Evolutionary conservation across 805 yeast species (phyloP), one percentile per base, ranked within the genome.

Genomic region (Candida berthetii): DNA sequence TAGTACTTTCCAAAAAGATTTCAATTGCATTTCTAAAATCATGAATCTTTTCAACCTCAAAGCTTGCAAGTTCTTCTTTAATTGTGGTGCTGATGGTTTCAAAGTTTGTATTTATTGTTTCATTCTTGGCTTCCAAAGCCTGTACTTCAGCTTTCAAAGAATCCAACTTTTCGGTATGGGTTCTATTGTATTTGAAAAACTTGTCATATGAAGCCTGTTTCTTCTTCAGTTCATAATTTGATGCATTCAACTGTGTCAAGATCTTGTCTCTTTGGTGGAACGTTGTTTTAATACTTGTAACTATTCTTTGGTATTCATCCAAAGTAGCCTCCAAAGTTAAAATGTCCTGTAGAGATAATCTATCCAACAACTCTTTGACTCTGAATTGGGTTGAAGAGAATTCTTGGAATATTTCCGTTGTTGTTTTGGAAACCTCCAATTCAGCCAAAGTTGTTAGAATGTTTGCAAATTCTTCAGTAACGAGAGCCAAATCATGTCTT

Each of bases 1-100:
- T 85, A 19, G 93, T 76, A 40, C 93, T 79, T 61, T 93, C 98
- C 57, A 95, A 74, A 54, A 81, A 90, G 11, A 91, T 82, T 62
- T 93, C 99, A 40, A 91, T 85, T 47, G 89, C 77, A 54, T 85
- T 85, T 57, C 96, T 76, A 62, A 91, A 88, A 53, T 90, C 98
- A 31, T 76, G 79, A 29, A 87, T 74, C 52, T 82, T 85, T 43
- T 84, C 91, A 35, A 69, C 66, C 56, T 88, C 96, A 57, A 90
- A 87, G 14, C 60, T 55, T 29, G 62, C 67, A 22, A 91, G 62
- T 52, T 93, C 96, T 33, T 61, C 58, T 55, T 78, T 83, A 41
- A 91, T 85, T 4, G 74, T 76, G 15, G 69, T 73, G 39, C 84
- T 80, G 31, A 88, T 74, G 16, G 68, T 69, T n/a, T 74, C 78